Conservation (phyloP, 139 green algal genomes). For the Closterium sp. region DNA sequence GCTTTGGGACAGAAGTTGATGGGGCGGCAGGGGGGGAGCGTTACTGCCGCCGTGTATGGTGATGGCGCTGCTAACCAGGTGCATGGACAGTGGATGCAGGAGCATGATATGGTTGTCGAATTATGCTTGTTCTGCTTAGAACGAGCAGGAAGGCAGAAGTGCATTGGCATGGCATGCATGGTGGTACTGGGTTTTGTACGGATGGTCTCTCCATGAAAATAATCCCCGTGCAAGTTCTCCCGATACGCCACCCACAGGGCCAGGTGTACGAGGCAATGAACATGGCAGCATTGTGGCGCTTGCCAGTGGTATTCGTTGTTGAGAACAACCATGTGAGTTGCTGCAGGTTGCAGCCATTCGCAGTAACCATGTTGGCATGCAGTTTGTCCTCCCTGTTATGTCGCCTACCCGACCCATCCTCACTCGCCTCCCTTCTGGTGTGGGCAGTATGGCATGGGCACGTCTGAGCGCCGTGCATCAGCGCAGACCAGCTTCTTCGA, state of each 20-base stretch:
- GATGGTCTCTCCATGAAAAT: neutral
- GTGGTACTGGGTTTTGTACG: neutral
- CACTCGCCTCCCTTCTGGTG: neutral
- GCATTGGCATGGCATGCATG: neutral
- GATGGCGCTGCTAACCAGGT: constrained; percentile 91
- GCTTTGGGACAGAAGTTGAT: constrained; percentile 86
- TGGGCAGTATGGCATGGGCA: constrained; percentile 47
- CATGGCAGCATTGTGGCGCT: constrained; percentile 93
- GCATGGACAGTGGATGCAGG: too few species aligned
- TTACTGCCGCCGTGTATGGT: constrained; percentile 67
- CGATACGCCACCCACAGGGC: neutral
- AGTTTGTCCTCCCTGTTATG: too few species aligned
- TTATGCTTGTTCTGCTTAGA: neutral
- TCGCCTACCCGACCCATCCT: neutral
- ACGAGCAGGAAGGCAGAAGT: neutral
- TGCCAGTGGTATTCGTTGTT: constrained; percentile 93
- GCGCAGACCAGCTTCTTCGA: constrained; percentile 91
- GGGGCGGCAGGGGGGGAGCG: neutral
- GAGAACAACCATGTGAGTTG: constrained; percentile 99
- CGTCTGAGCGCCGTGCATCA: constrained; percentile 61
- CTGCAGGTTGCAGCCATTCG: too few species aligned
- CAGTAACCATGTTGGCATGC: too few species aligned
- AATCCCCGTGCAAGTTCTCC: too few species aligned
- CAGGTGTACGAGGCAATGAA: constrained; percentile 93
- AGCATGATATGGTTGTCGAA: neutral